phyloP scores from a whole-genome alignment of 2,329 filamentous ascomycete genomes.

The Aspergillus chevalieri region DNA sequence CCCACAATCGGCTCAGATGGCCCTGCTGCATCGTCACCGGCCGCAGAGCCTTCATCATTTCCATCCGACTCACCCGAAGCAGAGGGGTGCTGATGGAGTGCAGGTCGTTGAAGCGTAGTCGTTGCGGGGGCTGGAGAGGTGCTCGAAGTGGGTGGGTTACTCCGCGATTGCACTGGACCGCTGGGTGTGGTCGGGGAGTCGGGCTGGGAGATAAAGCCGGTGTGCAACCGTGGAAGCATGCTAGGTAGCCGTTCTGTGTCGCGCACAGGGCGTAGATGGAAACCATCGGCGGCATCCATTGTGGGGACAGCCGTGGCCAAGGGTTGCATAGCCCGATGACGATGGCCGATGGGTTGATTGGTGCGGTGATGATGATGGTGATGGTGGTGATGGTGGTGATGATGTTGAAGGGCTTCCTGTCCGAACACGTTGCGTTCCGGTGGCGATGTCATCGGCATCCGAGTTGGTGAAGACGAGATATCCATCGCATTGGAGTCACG shows the following conservation, averaged over 20 bases:
- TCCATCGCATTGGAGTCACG: constrained; percentile 52
- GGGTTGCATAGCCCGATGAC: constrained; percentile 57
- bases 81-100: constrained; percentile 83
- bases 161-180: constrained; percentile 57
- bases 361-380: constrained; percentile 44
- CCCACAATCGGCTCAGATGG: constrained; percentile 66
- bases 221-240: constrained; percentile 65
- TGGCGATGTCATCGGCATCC: constrained; percentile 63
- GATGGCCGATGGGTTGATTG: constrained; percentile 41
- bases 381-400: neutral
- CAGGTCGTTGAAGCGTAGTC: constrained; percentile 61
- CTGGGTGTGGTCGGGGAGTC: constrained; percentile 83
- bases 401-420: constrained; percentile 29
- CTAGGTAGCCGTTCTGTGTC: constrained; percentile 77
- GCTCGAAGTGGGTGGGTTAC: constrained; percentile 39
- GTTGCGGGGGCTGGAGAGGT: constrained; percentile 44
- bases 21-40: constrained; percentile 57
- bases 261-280: constrained; percentile 69
- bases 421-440: constrained; percentile 63
- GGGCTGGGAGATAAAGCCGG: constrained; percentile 75
- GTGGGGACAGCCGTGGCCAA: constrained; percentile 61
- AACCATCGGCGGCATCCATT: constrained; percentile 64
- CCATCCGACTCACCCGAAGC: constrained; percentile 77
- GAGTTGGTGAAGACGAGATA: constrained; percentile 55
- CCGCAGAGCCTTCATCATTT: constrained; percentile 73